phyloP scores from a whole-genome alignment of 768 basidiomycete genomes.

The Russula olivacea region DNA sequence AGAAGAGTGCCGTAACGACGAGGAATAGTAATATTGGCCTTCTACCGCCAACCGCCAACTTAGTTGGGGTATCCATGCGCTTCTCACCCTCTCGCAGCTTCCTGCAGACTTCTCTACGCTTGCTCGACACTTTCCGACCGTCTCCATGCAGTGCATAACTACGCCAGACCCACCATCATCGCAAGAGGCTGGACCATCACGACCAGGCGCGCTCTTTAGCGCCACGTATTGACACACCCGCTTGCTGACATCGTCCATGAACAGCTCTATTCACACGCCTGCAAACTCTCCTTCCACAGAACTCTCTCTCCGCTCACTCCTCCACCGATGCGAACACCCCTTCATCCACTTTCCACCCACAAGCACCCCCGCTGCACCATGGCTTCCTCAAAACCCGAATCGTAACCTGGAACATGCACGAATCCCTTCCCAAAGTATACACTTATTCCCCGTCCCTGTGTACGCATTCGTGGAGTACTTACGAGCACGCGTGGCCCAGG shows the following conservation, averaged over 20 bases:
- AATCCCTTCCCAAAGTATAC: conserved; percentile 65
- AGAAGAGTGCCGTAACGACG: conserved; percentile 9
- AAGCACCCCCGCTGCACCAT: conserved; percentile 27
- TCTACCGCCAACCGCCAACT: not conserved
- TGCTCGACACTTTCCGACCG: not conserved
- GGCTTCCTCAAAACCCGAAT: conserved; percentile 62
- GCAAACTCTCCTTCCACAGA: conserved; percentile 45
- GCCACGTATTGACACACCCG: not conserved
- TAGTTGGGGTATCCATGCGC: conserved; percentile 13
- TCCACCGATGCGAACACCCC: conserved; percentile 27
- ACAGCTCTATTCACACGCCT: conserved; percentile 42
- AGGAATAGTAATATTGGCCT: not conserved
- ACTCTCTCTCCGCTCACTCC: conserved; percentile 26
- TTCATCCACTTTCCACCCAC: conserved; percentile 26
- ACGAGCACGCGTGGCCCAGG: conserved; percentile 38
- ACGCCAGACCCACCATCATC: not conserved
- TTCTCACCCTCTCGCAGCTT: not conserved
- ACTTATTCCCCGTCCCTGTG: conserved; percentile 1
- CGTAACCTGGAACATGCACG: conserved; percentile 84
- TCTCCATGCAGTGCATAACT: conserved; percentile 2
- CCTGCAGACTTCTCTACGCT: not conserved
- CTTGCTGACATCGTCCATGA: conserved; percentile 4
- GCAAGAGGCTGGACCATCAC: conserved; percentile 17
- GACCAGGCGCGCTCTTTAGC: conserved; percentile 18
- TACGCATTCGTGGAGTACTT: not conserved